phyloP scores from a whole-genome alignment of 306 rosid species.

The Cyamopsis tetragonoloba region DNA sequence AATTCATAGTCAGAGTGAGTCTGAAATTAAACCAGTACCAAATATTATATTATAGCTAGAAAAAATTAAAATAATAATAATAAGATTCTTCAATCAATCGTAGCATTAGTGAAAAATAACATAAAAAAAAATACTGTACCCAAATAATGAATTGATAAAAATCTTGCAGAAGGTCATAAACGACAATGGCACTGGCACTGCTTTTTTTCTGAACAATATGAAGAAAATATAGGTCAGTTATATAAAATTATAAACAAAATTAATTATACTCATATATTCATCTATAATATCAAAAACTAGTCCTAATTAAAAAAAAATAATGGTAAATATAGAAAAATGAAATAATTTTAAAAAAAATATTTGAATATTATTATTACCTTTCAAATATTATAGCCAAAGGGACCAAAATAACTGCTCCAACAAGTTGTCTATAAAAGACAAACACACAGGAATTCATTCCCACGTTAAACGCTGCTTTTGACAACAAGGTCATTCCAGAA shows the following conservation, averaged over 20 bases:
- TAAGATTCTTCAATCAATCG: no score
- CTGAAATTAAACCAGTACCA: no score
- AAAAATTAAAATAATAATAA: no score
- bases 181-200: constrained; percentile 31
- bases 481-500: constrained; percentile 46
- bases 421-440: constrained; percentile 44
- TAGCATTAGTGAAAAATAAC: neutral
- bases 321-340: no score
- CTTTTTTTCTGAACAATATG: constrained; percentile 35
- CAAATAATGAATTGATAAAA: constrained; percentile 48
- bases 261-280: no score
- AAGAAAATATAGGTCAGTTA: neutral
- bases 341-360: no score
- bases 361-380: no score
- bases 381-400: constrained; percentile 43
- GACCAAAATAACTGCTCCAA: constrained; percentile 42
- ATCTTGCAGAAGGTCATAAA: constrained; percentile 46
- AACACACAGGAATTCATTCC: constrained; percentile 49
- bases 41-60: no score
- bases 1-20: constrained; percentile 36
- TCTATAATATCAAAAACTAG: no score
- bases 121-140: constrained; percentile 29
- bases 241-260: no score
- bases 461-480: constrained; percentile 48
- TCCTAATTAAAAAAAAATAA: no score